These are phyloP conservation scores for Macadamia integrifolia DNA, from an alignment of 164 flowering plant species.

Conservation along the genomic window DNA sequence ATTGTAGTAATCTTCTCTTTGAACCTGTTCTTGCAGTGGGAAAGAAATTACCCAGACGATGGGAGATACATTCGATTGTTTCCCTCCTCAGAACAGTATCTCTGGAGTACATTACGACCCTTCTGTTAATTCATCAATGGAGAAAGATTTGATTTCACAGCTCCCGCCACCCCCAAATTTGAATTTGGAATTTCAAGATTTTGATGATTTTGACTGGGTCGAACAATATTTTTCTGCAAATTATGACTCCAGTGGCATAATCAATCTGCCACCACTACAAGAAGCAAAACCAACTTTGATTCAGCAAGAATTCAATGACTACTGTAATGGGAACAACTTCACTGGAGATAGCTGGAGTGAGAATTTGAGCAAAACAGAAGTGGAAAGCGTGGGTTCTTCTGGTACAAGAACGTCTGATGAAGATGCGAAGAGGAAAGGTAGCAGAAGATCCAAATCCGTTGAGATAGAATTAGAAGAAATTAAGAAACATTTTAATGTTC, in stretches of 20 bases:
- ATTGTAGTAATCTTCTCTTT: neutral
- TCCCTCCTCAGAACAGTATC: neutral
- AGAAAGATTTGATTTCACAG: conserved; percentile 3
- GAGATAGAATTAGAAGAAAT: conserved; percentile 48
- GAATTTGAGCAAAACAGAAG: no score
- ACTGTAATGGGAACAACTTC: neutral
- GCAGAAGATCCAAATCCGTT: conserved; percentile 14
- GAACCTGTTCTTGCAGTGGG: neutral
- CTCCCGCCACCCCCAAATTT: neutral
- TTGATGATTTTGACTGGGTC: conserved; percentile 1
- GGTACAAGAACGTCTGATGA: neutral
- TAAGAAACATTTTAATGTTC: conserved; percentile 41
- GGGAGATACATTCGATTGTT: neutral
- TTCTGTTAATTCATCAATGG: conserved; percentile 1
- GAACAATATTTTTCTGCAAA: neutral
- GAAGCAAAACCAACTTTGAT: no score
- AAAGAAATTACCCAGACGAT: neutral
- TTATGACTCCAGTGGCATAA: neutral
- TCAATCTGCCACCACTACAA: neutral
- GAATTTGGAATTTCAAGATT: conserved; percentile 14
- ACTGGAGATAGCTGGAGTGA: neutral
- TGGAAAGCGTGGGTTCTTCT: no score
- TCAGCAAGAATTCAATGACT: neutral
- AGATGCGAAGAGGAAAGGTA: neutral
- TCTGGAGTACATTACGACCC: neutral